Percentiles rank a stretch among this genome's conserved stretches.
Conservation (phyloP, 140 eudicot genomes). For the Senecio squalidus region DNA sequence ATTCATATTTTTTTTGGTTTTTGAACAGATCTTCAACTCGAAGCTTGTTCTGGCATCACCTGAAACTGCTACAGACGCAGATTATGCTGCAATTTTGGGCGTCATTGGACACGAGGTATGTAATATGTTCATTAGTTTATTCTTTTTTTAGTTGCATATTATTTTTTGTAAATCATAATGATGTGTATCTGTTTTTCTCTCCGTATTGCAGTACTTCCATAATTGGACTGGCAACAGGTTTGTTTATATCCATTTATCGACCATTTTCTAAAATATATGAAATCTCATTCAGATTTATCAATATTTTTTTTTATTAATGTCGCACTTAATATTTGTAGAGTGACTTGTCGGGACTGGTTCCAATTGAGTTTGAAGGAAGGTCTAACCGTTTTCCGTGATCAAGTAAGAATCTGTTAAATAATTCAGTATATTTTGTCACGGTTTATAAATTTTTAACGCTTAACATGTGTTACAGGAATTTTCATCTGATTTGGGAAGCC, state of each 20-base stretch:
- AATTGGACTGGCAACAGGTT: slow-evolving; percentile 99
- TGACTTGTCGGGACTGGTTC: slow-evolving; percentile 99
- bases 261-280: background rate
- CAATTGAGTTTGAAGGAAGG: slow-evolving; percentile 98
- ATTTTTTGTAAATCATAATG: background rate
- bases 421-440: background rate
- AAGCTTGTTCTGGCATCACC: slow-evolving; percentile 97
- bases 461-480: slow-evolving; percentile 56
- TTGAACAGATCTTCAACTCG: slow-evolving; percentile 76
- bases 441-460: background rate
- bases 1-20: background rate
- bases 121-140: background rate
- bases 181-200: slow-evolving; percentile 6
- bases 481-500: slow-evolving; percentile 97
- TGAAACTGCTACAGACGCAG: slow-evolving; percentile 93
- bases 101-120: slow-evolving; percentile 96
- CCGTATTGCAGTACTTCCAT: slow-evolving; percentile 76
- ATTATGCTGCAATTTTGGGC: slow-evolving; percentile 94
- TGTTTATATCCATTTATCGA: slow-evolving; percentile 3
- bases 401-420: slow-evolving; percentile 35
- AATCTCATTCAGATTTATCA: background rate
- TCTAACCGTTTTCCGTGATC: slow-evolving; percentile 97
- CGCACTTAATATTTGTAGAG: slow-evolving; percentile 41
- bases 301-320: slow-evolving; percentile 2
- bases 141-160: background rate